Base-by-base conservation (phyloP, 768 basidiomycete genomes). In the Hysterangium stoloniferum region DNA sequence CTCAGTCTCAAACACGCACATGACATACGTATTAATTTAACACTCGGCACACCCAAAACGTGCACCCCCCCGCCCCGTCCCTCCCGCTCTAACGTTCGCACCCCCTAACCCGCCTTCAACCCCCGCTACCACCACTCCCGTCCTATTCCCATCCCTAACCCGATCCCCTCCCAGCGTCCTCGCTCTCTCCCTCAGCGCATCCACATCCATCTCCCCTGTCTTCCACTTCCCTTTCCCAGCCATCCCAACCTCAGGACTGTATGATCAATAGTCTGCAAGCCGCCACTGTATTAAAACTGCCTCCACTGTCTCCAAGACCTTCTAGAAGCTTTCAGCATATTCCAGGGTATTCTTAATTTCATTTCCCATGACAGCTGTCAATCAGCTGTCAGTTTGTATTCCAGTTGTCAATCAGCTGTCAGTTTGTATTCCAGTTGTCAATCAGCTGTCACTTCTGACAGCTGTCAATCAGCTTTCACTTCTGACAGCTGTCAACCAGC, bases 81-180 rank as follows among this genome's bases (percentile, higher is more conserved):
- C 45, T 15, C n/a, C 29, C 38, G 32, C 44, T 51, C 32, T 41
- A 15, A 4, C 44, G 31, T 8, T 62, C 48, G 50, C 59, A 45
- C 42, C 54, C 35, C 38, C 56, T 41, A 42, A 42, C 9, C 37
- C 53, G 13, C 56, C 47, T 38, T 28, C 12, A 11, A n/a, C 25
- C 47, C 8, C 15, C 24, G 28, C 22, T 25, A 34, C 11, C 54
- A 33, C 47, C 44, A 25, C 61, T 86, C 80, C 57, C 75, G 78
- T 13, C 79, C 68, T 13, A 72, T 53, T 24, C 77, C 67, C 52
- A 65, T 75, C 78, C 59, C 81, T 67, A 45, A 70, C 61, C 25
- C 78, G 69, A 57, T 82, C 83, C 0, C 86, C 86, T 25, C 87
- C 87, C 22, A 90, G 66, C 13, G 89, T 90, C 45, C 77, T 66